Base-by-base conservation (phyloP, 1,284 basidiomycete species). In the Cryptococcus floricola region DNA sequence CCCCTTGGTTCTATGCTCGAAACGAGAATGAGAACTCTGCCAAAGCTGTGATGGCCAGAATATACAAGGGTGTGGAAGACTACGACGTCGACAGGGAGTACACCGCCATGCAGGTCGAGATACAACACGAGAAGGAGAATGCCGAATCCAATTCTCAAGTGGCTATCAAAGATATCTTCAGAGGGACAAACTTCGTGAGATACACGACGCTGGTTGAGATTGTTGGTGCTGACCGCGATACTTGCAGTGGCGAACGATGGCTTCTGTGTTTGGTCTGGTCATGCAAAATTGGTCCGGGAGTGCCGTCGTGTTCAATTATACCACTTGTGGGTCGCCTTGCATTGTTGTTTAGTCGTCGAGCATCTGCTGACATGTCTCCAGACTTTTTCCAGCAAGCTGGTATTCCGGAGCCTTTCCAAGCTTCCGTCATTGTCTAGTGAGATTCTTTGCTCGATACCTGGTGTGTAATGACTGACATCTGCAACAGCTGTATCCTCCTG, bases 41-140 rank as follows among this genome's bases (percentile, higher is more conserved):
- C 16, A 56, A 52, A 50, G 54, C 58, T 7, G 31, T 16, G 3
- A 53, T 44, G 6, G 14, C 50, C n/a, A n/a, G 38, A 38, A 52
- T 60, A 10, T 53, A 60, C 49, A 44, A 49, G n/a, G 52, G 52
- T 18, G 53, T 58, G 5, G 48, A 54, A 19, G 59, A 56, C 13
- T 61, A 58, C 31, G 59, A 61, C 41, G 41, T 53, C 34, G 59
- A 60, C 13, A 37, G 49, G 25, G 56, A 61, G 41, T 58, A 58
- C 39, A 46, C 37, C 25, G 59, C 48, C 5, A 61, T 61, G 56
- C 25, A 54, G 42, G 1, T 49, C 10, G 44, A 61, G 46, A 51
- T 61, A 2, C 48, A 58, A 46, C 52, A 55, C 8, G 56, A 61
- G 43, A 49, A 55, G 16, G 12, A 48, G 9, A 51, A 38, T n/a